A percentile compares a stretch with the other conserved stretches of the same genome.
Conservation (phyloP, 1,284 basidiomycete species). For the Fomitiporia mediterranea region DNA sequence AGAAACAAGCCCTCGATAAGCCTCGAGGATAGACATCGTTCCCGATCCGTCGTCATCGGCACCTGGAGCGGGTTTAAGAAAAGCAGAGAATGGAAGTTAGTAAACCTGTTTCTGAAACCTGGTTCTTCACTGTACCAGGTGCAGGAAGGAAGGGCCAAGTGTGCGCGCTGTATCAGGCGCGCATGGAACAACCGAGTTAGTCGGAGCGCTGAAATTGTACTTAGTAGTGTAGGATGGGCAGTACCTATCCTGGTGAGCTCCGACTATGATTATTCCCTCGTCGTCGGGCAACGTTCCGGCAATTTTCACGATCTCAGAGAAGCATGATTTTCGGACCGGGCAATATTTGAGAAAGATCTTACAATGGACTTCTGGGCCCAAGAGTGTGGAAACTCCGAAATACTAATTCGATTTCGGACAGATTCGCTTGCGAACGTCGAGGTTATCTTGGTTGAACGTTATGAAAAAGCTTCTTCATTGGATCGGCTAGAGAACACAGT, state of each 20-base stretch:
- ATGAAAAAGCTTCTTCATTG: slow-evolving; percentile 13
- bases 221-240: slow-evolving; percentile 21
- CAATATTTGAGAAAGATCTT: slow-evolving; percentile 25
- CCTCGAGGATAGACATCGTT: slow-evolving; percentile 87
- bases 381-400: slow-evolving; percentile 79
- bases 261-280: slow-evolving; percentile 60
- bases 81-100: slow-evolving; percentile 14
- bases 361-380: slow-evolving; percentile 95
- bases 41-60: slow-evolving; percentile 92
- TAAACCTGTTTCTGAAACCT: slow-evolving; percentile 18
- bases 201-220: slow-evolving; percentile 9
- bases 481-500: slow-evolving; percentile 12
- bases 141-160: slow-evolving; percentile 85
- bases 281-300: slow-evolving; percentile 60
- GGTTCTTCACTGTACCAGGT: slow-evolving; percentile 52
- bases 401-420: slow-evolving; percentile 53
- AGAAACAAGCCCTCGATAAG: slow-evolving; percentile 80
- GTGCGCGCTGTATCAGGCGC: slow-evolving; percentile 55
- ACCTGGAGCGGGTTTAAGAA: slow-evolving; percentile 28
- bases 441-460: slow-evolving; percentile 51
- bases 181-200: slow-evolving; percentile 6
- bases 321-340: not conserved
- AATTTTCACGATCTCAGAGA: slow-evolving; percentile 55
- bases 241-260: slow-evolving; percentile 89
- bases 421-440: slow-evolving; percentile 50